Base-by-base conservation (phyloP, 192 early-diverging fungal genomes). In the Linnemannia zychae region DNA sequence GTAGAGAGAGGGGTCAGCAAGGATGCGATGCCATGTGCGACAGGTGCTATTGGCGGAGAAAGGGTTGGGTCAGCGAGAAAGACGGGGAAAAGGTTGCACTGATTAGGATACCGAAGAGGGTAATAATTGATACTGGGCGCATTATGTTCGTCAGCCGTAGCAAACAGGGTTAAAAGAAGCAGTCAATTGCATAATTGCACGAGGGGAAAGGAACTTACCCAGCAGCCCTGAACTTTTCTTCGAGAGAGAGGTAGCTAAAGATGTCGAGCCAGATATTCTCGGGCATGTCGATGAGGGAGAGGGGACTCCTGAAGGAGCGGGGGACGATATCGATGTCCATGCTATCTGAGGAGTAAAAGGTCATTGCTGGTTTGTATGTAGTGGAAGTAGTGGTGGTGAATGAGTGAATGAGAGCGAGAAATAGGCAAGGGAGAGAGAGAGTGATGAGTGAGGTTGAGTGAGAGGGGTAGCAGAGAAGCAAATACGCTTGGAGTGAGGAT, bases 1-100 rank as follows among this genome's bases (percentile, higher is more conserved):
- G 57, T 88, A 91, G 6, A 91, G 75, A 13, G 86, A 86, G 33
- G 87, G 85, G 18, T 89, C 88, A 4, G 85, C 73, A 12, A 85
- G 46, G 22, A 88, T 80, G 34, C 72, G 65, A 40, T 87, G 73
- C 88, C 88, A 89, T 52, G 82, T 69, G 38, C 87, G 89, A 77
- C 80, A 88, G 28, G 79, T 86, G 50, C 88, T 89, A 53, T 33
- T 72, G 78, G 68, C 13, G 13, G 60, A 73, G 22, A 46, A 67
- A 16, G 31, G 46, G 53, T 37, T 34, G 63, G 53, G 47, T 36
- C 1, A 69, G 1, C 52, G 49, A 52, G 31, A 48, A 33, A 52
- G 28, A 18, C 22, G 67, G 52, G 47, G 34, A 22, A 49, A 47
- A n/a, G n/a, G n/a, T n/a, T 46, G 17, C 9, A 46, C 38, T n/a